These are phyloP conservation scores for Starmera stellimalicola DNA, from an alignment of 1,139 yeast species.

Conservation along the genomic window DNA sequence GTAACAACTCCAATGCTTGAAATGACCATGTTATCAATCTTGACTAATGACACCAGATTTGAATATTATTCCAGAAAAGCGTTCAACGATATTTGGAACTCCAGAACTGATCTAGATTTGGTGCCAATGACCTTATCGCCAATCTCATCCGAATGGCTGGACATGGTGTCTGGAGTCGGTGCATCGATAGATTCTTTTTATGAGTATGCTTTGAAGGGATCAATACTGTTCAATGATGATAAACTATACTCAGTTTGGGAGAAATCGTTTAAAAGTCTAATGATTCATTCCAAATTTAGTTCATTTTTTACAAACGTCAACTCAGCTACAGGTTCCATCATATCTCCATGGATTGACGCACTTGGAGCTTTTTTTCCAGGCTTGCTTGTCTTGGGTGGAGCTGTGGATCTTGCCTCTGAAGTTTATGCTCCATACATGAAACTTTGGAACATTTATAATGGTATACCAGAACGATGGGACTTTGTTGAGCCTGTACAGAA, in stretches of 20 bases:
- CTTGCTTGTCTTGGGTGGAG: constrained; percentile 70
- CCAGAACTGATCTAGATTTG: constrained; percentile 51
- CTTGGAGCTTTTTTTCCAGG: constrained; percentile 88
- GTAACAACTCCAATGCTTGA: constrained; percentile 79
- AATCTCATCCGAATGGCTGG: constrained; percentile 43
- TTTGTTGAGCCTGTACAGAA: constrained; percentile 19
- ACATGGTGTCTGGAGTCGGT: constrained; percentile 69
- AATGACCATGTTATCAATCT: constrained; percentile 59
- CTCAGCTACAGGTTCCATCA: constrained; percentile 36
- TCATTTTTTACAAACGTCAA: constrained; percentile 60
- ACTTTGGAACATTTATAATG: constrained; percentile 72
- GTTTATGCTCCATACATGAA: constrained; percentile 62
- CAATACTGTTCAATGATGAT: constrained; percentile 64
- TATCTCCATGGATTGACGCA: constrained; percentile 73
- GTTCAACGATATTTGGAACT: constrained; percentile 62
- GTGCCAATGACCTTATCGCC: constrained; percentile 78
- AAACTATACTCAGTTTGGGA: constrained; percentile 52
- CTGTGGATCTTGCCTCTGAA: constrained; percentile 52
- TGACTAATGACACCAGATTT: constrained; percentile 68
- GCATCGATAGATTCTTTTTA: constrained; percentile 92
- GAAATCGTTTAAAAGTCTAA: constrained; percentile 47
- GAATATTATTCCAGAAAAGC: constrained; percentile 54
- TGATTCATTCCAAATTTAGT: constrained; percentile 36
- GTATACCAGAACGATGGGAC: constrained; percentile 85
- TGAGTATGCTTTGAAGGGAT: constrained; percentile 76